Evolutionary conservation across 208 protist genomes (phyloP).

Genomic region (Trichomonas tenax): DNA sequence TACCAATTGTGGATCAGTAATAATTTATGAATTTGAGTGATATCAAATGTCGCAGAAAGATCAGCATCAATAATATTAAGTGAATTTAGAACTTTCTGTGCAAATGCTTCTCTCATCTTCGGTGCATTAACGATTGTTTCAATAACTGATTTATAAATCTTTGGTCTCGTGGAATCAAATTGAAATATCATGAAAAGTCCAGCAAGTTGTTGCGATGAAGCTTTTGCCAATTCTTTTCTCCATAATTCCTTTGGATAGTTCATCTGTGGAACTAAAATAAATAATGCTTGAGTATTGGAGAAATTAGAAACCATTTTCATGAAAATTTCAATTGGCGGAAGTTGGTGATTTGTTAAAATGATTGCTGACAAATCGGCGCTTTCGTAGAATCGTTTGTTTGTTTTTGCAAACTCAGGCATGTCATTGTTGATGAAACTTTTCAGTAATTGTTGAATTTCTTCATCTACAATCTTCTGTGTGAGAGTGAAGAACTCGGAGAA

Average conservation of each 20-base stretch:
- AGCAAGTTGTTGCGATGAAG: background rate
- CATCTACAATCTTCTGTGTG: background rate
- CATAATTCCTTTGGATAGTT: background rate
- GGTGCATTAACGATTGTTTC: background rate
- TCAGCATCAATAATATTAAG: background rate
- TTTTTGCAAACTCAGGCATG: background rate
- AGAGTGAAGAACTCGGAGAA: background rate
- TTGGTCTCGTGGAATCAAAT: background rate
- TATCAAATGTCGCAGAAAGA: background rate
- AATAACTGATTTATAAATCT: background rate
- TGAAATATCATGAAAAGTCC: background rate
- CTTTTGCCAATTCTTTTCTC: background rate
- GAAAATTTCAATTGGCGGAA: background rate
- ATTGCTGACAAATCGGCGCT: background rate
- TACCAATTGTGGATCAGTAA: background rate
- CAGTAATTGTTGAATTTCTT: background rate
- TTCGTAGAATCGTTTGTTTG: background rate
- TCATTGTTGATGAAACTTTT: background rate
- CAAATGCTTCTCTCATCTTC: background rate
- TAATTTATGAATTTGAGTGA: background rate
- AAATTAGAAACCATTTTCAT: background rate
- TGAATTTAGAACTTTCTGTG: background rate
- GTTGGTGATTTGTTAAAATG: background rate
- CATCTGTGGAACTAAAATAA: background rate
- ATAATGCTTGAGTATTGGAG: background rate